Base-by-base conservation (phyloP, 2,329 filamentous ascomycete genomes). In the Trichoderma asperellum region DNA sequence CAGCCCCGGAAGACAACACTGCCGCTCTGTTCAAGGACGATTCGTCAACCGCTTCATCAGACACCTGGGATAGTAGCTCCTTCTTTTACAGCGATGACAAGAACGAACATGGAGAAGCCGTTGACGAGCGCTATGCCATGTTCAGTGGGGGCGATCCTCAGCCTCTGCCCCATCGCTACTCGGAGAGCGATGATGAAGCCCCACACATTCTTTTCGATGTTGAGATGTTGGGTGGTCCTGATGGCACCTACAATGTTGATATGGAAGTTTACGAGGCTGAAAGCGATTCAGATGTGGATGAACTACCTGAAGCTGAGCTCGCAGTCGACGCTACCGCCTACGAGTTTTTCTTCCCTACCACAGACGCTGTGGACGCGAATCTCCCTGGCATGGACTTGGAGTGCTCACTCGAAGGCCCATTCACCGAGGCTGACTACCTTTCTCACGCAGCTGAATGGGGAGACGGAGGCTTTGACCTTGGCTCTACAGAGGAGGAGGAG, bases 251-350 rank as follows among this genome's bases (percentile, higher is more conserved):
- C 1, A 56, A 68, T 2, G 73, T 77, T 24, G 77, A 80, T 55
- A 69, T 80, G 16, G 76, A 79, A 35, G 71, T 80, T 0, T 79
- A 74, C 37, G 34, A 78, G 1, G 74, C 73, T 1, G 68, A 75
- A 1, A 73, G 77, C 16, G 75, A 76, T 18, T 72, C 75, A 0
- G 75, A 78, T 0, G 18, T 72, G 0, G 70, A 71, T 0, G 66
- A 74, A 16, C 59, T 81, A 12, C 78, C 76, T 0, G 75, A 77
- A 60, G 68, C 75, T 40, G 78, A 80, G 62, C 57, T 80, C 18
- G 72, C 72, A 1, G 61, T 81, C 3, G 77, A 80, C 10, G 62
- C 73, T 5, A 73, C 75, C 1, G 71, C 63, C 0, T 79, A 73
- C 16, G 75, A 76, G 59, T 57, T 70, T 12, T 71, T 74, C n/a